These are phyloP conservation scores for Combretum micranthum DNA, from an alignment of 345 rosid genomes.

Conservation along the genomic window DNA sequence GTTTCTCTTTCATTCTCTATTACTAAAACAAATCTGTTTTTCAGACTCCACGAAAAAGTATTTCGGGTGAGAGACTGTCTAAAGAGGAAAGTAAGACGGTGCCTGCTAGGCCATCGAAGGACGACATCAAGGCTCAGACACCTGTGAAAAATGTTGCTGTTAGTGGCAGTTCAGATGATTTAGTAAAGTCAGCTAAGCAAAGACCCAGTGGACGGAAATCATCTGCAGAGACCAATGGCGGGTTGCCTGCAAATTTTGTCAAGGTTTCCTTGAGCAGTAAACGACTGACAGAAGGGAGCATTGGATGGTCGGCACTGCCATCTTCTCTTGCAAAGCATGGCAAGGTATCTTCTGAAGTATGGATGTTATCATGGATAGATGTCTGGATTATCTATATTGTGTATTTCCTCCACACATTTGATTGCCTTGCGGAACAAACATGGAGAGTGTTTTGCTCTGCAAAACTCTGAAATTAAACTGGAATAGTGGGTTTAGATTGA, in stretches of 20 bases:
- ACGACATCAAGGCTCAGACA: constrained; percentile 40
- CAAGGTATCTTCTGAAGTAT: constrained; percentile 43
- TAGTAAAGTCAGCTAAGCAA: constrained; percentile 40
- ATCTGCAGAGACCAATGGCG: constrained; percentile 34
- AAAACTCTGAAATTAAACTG: constrained; percentile 14
- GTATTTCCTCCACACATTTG: too few relatives aligned
- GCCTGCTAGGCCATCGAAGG: constrained; percentile 45
- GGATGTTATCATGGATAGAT: background rate
- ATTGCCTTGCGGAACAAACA: too few relatives aligned
- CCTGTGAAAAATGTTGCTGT: constrained; percentile 39
- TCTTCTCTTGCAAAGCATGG: constrained; percentile 82
- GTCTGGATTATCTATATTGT: too few relatives aligned
- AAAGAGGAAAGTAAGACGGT: constrained; percentile 51
- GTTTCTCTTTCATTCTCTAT: too few relatives aligned
- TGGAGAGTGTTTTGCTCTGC: background rate
- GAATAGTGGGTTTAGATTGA: background rate
- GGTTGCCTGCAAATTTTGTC: constrained; percentile 64
- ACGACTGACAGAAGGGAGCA: constrained; percentile 56
- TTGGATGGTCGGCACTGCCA: constrained; percentile 77
- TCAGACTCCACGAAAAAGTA: constrained; percentile 79
- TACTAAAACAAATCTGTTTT: background rate
- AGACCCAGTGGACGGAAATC: constrained; percentile 48
- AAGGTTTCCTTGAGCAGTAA: constrained; percentile 60
- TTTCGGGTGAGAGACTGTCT: constrained; percentile 45
- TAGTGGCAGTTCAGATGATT: constrained; percentile 44